Conservation (phyloP, 805 yeast species). For the Sugiyamaella chiloensis region DNA sequence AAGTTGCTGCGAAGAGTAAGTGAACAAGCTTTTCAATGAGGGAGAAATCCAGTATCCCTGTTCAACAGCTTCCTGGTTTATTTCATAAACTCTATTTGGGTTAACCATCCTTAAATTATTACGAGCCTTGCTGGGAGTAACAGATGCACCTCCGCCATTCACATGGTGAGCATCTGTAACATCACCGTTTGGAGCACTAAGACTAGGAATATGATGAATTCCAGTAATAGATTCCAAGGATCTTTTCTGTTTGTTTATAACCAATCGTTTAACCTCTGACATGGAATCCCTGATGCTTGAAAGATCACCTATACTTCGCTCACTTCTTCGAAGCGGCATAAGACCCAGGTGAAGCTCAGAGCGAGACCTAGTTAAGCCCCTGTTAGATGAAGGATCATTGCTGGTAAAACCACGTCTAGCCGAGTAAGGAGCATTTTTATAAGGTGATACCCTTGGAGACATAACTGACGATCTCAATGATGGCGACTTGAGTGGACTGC, state of each 20-base stretch:
- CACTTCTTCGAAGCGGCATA: not conserved
- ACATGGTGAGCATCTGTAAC: not conserved
- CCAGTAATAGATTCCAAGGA: constrained; percentile 14
- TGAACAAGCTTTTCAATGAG: constrained; percentile 55
- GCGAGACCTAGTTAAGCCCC: constrained; percentile 6
- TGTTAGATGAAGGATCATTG: not conserved
- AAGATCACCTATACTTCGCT: constrained; percentile 11
- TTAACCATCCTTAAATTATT: not conserved
- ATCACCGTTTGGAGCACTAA: not conserved
- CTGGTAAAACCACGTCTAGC: not conserved
- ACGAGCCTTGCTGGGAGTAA: not conserved
- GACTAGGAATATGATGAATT: not conserved
- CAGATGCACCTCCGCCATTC: not conserved
- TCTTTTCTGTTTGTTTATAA: constrained; percentile 7
- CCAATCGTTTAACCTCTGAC: constrained; percentile 12
- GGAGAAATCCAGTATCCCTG: constrained; percentile 80
- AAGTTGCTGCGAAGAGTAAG: constrained; percentile 54
- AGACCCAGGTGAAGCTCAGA: constrained; percentile 10
- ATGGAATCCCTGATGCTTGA: not conserved
- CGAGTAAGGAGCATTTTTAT: constrained; percentile 6
- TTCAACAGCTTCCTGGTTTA: constrained; percentile 29
- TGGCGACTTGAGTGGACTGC: constrained; percentile 18
- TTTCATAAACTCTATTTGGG: not conserved
- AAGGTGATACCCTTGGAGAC: constrained; percentile 16
- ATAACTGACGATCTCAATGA: constrained; percentile 12